These are phyloP conservation scores for Biscogniauxia sp. DNA, from an alignment of 2,329 filamentous ascomycete species.

Conservation along the genomic window DNA sequence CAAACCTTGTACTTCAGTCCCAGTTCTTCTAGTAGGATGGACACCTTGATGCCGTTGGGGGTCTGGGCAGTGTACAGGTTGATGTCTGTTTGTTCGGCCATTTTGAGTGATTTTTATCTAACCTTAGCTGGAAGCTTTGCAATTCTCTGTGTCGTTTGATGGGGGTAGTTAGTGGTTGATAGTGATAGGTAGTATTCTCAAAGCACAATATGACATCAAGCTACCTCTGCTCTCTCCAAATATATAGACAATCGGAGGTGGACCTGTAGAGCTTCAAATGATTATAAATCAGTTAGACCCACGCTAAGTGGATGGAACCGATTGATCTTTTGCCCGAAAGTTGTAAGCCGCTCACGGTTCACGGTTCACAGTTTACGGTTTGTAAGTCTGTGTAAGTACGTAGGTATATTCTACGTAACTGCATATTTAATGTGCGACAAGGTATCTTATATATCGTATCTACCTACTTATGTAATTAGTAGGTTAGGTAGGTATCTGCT, in stretches of 20 bases:
- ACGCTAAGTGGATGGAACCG: not conserved
- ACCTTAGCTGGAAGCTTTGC: constrained; percentile 16
- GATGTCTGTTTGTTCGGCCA: constrained; percentile 59
- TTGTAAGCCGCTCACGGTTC: too few relatives aligned
- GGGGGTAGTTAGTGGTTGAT: not conserved
- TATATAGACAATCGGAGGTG: too few relatives aligned
- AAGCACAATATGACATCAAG: too few relatives aligned
- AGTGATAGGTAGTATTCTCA: not conserved
- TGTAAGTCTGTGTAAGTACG: too few relatives aligned
- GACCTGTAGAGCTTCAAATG: too few relatives aligned
- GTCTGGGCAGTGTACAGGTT: constrained; percentile 80
- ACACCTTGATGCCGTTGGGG: constrained; percentile 87
- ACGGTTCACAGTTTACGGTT: too few relatives aligned
- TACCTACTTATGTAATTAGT: too few relatives aligned
- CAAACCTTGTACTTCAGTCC: constrained; percentile 73
- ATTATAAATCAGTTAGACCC: not conserved
- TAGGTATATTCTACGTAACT: too few relatives aligned
- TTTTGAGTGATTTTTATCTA: constrained; percentile 32
- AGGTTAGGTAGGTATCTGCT: too few relatives aligned
- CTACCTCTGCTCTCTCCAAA: not conserved
- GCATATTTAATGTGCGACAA: too few relatives aligned
- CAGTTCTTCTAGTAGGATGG: constrained; percentile 82
- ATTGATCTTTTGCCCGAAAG: too few relatives aligned
- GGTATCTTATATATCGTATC: too few relatives aligned
- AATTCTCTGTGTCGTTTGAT: constrained; percentile 16